Percentiles rank a stretch among this genome's conserved stretches.
These are phyloP conservation scores for Brassica incana DNA, from an alignment of 345 rosid species.

Conservation along the genomic window DNA sequence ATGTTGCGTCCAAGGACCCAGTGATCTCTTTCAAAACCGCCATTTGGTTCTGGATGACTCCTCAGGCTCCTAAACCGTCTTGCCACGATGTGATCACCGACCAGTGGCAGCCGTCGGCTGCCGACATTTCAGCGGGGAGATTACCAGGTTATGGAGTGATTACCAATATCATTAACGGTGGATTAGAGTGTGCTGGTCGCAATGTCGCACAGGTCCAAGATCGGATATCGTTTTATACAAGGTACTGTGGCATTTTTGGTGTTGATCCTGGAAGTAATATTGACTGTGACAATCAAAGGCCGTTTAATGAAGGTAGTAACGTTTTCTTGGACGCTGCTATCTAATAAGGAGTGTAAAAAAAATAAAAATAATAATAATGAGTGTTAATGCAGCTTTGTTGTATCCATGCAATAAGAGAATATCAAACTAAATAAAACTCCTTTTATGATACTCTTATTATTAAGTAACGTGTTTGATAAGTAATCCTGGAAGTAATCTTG, in stretches of 20 bases:
- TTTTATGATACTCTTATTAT: not conserved
- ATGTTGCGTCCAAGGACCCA: not conserved
- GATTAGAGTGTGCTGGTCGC: not conserved
- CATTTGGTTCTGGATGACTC: not conserved
- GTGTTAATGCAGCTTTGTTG: conserved; percentile 14
- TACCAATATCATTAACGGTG: not conserved
- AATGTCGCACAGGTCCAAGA: conserved; percentile 38
- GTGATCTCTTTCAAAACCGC: not conserved
- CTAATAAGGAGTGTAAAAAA: not conserved
- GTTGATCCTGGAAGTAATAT: conserved; percentile 57
- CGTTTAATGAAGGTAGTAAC: conserved; percentile 27
- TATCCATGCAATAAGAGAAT: conserved; percentile 6
- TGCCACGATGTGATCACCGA: not conserved
- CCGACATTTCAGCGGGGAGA: not conserved
- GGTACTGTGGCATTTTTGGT: conserved; percentile 55
- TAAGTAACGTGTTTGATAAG: not conserved
- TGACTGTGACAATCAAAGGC: conserved; percentile 57
- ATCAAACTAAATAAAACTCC: not conserved
- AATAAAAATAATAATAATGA: too few relatives aligned
- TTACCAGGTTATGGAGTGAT: not conserved
- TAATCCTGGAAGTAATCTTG: too few relatives aligned
- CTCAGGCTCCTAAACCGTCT: not conserved
- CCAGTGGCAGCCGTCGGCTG: not conserved
- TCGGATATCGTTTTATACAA: conserved; percentile 63
- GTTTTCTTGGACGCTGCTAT: conserved; percentile 23